These are phyloP conservation scores for Graphilbum sp. DNA, from an alignment of 2,329 filamentous ascomycete species.

Conservation along the genomic window DNA sequence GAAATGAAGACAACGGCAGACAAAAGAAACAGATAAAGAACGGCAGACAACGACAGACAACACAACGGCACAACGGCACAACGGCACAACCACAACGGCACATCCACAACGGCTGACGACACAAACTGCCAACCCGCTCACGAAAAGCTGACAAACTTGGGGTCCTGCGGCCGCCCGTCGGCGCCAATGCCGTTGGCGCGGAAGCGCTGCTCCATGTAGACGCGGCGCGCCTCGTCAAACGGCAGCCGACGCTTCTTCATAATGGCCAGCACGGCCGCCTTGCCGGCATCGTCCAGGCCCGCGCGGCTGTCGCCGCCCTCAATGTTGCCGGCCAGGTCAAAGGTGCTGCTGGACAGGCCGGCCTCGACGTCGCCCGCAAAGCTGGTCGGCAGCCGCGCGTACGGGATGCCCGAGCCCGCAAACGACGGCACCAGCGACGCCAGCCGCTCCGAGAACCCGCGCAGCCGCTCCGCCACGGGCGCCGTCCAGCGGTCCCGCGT, in stretches of 20 bases:
- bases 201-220: slow-evolving; percentile 77
- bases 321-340: slow-evolving; percentile 70
- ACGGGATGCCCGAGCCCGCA: slow-evolving; percentile 46
- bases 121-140: too few relatives aligned
- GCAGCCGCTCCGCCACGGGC: slow-evolving; percentile 21
- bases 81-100: too few relatives aligned
- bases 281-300: slow-evolving; percentile 66
- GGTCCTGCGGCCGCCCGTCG: slow-evolving; percentile 77
- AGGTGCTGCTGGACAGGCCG: slow-evolving; percentile 67
- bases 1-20: too few relatives aligned
- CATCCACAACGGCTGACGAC: too few relatives aligned
- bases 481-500: slow-evolving; percentile 66
- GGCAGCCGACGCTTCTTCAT: slow-evolving; percentile 73
- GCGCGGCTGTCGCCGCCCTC: slow-evolving; percentile 60
- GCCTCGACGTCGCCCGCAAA: slow-evolving; percentile 80
- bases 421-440: slow-evolving; percentile 28
- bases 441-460: slow-evolving; percentile 18
- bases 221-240: slow-evolving; percentile 81
- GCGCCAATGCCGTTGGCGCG: slow-evolving; percentile 74
- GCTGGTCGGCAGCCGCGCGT: slow-evolving; percentile 65
- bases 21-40: too few relatives aligned
- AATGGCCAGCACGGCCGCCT: slow-evolving; percentile 69
- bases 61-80: too few relatives aligned
- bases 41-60: too few relatives aligned
- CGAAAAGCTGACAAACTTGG: slow-evolving; percentile 90